Evolutionary conservation across 2,329 filamentous ascomycete species (phyloP), one percentile per base, ranked within the genome.

Genomic region (Nemania diffusa): DNA sequence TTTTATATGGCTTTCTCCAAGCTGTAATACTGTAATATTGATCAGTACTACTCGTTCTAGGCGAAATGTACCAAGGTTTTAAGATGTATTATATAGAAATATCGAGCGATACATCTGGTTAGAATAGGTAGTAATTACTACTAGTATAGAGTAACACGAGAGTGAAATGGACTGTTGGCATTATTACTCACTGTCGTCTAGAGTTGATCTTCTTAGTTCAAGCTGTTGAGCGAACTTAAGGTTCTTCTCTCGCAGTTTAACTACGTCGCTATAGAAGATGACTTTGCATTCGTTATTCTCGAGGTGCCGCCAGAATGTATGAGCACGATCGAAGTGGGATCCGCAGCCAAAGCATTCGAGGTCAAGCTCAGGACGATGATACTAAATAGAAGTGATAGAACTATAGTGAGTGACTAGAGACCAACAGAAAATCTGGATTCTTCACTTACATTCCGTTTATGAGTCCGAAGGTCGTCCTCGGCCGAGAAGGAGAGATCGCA

Each of bases 281-380:
- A 42, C 58, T 1, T 64, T 29, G 67, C 85, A 88, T 1, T 78
- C 61, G 26, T 77, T 72, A 1, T 69, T 69, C 73, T 87, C 84
- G 3, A 87, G 77, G 57, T 88, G 85, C 0, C 65, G 42, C 59
- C 87, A 79, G 40, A 85, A 79, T 0, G 57, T 68, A 0, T 79
- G 76, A 0, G 82, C 75, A 0, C 78, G 76, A 0, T 34, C 53
- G 62, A 85, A 86, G 0, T 74, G 74, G 1, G 71, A 65, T 0
- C 72, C 57, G 65, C 85, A 88, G 27, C 81, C 85, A 0, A 84
- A 84, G 55, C 85, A 88, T 2, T 69, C 53, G 1, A 88, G 77
- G 1, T 79, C 66, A 60, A 85, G 82, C 20, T 76, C 71, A 13
- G 78, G 69, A 5, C 78, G 77, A 64, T 85, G 84, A 11, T 70